phyloP scores from a whole-genome alignment of 352 stramenopile species.

The Phytophthora pini region DNA sequence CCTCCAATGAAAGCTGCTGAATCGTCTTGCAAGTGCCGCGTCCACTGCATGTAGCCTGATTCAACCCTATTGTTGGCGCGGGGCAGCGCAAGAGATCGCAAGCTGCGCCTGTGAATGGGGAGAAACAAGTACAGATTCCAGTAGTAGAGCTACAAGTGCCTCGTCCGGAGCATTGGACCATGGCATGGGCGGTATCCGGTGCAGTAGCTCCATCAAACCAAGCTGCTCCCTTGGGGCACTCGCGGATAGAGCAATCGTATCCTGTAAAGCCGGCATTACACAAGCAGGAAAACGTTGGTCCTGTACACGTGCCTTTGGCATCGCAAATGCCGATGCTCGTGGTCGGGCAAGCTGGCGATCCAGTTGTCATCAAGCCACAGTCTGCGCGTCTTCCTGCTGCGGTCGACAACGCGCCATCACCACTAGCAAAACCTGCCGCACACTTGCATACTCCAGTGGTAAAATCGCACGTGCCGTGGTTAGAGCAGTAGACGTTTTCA shows the following conservation, averaged over 20 bases:
- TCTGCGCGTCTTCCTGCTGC: conserved; percentile 44
- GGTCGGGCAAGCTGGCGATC: conserved; percentile 43
- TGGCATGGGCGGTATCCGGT: conserved; percentile 56
- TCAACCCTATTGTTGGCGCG: conserved; percentile 4
- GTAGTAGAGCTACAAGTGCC: conserved; percentile 59
- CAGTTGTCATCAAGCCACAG: conserved; percentile 44
- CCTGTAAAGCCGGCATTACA: conserved; percentile 71
- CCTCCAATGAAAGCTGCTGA: conserved; percentile 57
- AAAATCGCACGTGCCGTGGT: conserved; percentile 73
- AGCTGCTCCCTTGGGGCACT: conserved; percentile 56
- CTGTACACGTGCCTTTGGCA: conserved; percentile 48
- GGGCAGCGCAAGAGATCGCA: conserved; percentile 76
- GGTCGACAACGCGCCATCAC: conserved; percentile 46
- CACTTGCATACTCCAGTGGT: conserved; percentile 78
- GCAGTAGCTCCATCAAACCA: conserved; percentile 76
- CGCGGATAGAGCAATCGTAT: conserved; percentile 60
- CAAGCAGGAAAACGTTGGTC: conserved; percentile 57
- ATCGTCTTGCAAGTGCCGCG: conserved; percentile 83
- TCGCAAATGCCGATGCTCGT: conserved; percentile 49
- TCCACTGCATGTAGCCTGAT: conserved; percentile 58
- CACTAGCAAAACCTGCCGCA: conserved; percentile 61
- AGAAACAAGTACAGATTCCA: conserved; percentile 66
- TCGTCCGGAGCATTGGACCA: conserved; percentile 59
- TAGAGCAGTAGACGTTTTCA: conserved; percentile 84
- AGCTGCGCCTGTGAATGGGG: conserved; percentile 79